phyloP scores from a whole-genome alignment of 495 filamentous ascomycete species.

The Platismatia glauca region DNA sequence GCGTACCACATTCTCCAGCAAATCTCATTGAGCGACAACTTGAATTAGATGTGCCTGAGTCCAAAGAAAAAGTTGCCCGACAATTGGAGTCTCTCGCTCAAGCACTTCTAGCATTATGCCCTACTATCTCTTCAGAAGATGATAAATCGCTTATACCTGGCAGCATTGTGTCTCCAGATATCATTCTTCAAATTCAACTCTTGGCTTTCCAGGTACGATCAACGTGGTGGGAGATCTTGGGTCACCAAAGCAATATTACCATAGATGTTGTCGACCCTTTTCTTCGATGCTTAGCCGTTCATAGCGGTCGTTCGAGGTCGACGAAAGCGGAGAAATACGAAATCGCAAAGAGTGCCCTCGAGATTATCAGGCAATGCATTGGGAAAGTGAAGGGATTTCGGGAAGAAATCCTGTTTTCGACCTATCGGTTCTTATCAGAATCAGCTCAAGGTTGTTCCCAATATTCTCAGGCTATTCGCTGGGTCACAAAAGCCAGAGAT shows the following conservation, averaged over 20 bases:
- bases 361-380: slow-evolving; percentile 5
- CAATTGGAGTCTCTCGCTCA: slow-evolving; percentile 66
- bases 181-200: slow-evolving; percentile 54
- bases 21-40: slow-evolving; percentile 50
- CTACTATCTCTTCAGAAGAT: slow-evolving; percentile 50
- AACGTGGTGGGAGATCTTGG: slow-evolving; percentile 61
- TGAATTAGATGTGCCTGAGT: slow-evolving; percentile 33
- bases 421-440: slow-evolving; percentile 28
- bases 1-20: slow-evolving; percentile 52
- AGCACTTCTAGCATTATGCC: slow-evolving; percentile 44
- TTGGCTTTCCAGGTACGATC: slow-evolving; percentile 57
- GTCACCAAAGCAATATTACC: slow-evolving; percentile 56
- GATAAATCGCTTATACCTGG: slow-evolving; percentile 36
- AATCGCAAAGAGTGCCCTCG: slow-evolving; percentile 18
- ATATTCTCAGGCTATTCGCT: slow-evolving; percentile 38
- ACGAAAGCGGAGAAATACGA: slow-evolving; percentile 26
- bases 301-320: slow-evolving; percentile 23
- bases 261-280: slow-evolving; percentile 67
- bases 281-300: slow-evolving; percentile 53
- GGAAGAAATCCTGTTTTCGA: slow-evolving; percentile 12
- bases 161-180: slow-evolving; percentile 48
- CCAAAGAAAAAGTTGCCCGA: slow-evolving; percentile 51
- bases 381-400: background rate
- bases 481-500: slow-evolving; percentile 35
- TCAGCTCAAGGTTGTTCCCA: slow-evolving; percentile 39